Base-by-base conservation (phyloP, 805 yeast genomes). In the Phaffomyces antillensis region DNA sequence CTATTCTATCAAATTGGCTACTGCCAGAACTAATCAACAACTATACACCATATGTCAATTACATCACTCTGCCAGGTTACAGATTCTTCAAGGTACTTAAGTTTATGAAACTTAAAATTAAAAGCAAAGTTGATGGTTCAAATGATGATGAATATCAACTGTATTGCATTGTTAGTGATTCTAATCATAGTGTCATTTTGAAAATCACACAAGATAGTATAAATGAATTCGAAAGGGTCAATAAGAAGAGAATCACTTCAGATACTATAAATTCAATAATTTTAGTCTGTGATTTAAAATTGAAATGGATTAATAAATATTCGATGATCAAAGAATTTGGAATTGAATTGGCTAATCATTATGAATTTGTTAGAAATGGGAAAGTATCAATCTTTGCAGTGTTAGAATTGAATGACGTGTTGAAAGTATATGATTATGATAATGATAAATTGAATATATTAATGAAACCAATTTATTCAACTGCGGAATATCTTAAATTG, bases 181-280 rank as follows among this genome's bases (percentile, higher is more conserved):
- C 47, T 6, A 44, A 44, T 23, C 23, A 44, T 24, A 44, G 43
- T 20, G 37, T 44, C 5, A 25, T 44, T 25, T 40, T 35, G 7
- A 37, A 23, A 11, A 40, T 44, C 12, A 36, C 41, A 0, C 16
- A 24, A 9, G 15, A 25, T 3, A 15, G 36, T 1, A 44, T 44
- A 6, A 17, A 23, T 9, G 11, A 18, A 4, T 40, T 35, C 17
- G 47, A 44, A 20, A 16, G 38, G n/a, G 7, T 8, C 6, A 25
- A 44, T 25, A 44, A 37, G 20, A n/a, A 36, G 17, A 33, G 47
- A 13, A 28, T 40, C 5, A 44, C 47, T 11, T 43, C 40, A 11
- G 30, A 44, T n/a, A 40, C 47, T 5, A 37, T 34, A 30, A 44
- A 44, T 12, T 40, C 47, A 5, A 25, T 44, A 12, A 40, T 44